These are phyloP conservation scores for Priceomyces carsonii DNA, from an alignment of 805 yeast genomes.

Conservation along the genomic window DNA sequence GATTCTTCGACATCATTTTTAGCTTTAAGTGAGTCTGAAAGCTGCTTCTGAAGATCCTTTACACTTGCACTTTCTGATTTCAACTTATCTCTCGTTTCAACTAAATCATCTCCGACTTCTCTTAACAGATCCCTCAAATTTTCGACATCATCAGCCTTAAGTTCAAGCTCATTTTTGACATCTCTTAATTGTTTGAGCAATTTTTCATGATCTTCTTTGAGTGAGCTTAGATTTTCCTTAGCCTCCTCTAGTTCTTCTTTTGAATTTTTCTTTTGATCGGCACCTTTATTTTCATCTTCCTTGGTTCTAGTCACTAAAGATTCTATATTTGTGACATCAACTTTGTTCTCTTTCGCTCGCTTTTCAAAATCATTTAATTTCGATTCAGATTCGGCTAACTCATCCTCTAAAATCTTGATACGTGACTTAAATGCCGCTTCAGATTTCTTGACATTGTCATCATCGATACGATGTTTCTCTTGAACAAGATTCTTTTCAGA, in stretches of 20 bases:
- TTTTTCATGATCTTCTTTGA: slow-evolving; percentile 16
- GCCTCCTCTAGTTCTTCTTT: not conserved
- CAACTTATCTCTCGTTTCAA: slow-evolving; percentile 58
- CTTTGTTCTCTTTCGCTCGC: slow-evolving; percentile 1
- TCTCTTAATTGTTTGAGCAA: slow-evolving; percentile 14
- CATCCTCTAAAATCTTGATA: too few relatives aligned
- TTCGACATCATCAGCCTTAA: slow-evolving; percentile 63
- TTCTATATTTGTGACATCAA: slow-evolving; percentile 3
- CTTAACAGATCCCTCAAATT: slow-evolving; percentile 72
- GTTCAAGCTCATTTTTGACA: slow-evolving; percentile 29
- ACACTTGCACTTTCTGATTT: not conserved
- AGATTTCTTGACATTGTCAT: slow-evolving; percentile 7
- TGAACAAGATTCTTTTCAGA: not conserved
- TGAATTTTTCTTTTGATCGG: slow-evolving; percentile 3
- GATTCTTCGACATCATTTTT: slow-evolving; percentile 2
- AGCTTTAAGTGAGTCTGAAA: not conserved
- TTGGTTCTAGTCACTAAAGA: too few relatives aligned
- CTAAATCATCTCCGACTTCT: slow-evolving; percentile 78
- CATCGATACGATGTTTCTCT: not conserved
- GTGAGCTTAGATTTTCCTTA: slow-evolving; percentile 9
- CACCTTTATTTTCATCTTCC: slow-evolving; percentile 2
- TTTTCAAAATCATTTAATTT: not conserved
- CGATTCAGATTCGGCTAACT: slow-evolving; percentile 2
- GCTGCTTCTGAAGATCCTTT: slow-evolving; percentile 1
- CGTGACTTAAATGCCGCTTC: not conserved